Evolutionary conservation across 2,329 filamentous ascomycete genomes (phyloP).

Genomic region (Pseudocercospora ulei): DNA sequence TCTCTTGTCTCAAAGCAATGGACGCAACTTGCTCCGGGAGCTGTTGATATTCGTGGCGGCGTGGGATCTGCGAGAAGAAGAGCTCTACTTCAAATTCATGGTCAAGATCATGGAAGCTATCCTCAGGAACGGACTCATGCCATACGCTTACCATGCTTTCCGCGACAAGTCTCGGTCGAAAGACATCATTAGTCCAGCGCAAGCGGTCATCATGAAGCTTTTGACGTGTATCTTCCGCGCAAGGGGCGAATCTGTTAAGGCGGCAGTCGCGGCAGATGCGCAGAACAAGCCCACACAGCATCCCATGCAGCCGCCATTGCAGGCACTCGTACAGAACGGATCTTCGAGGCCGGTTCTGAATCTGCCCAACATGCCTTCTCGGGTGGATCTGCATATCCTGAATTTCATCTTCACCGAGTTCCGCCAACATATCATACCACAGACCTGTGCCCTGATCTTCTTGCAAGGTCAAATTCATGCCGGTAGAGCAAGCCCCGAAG

Average conservation of each 20-base stretch:
- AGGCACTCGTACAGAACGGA: slow-evolving; percentile 9
- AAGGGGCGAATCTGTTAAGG: slow-evolving; percentile 38
- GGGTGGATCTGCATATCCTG: slow-evolving; percentile 56
- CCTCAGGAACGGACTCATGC: slow-evolving; percentile 77
- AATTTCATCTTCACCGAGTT: slow-evolving; percentile 92
- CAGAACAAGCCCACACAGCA: slow-evolving; percentile 16
- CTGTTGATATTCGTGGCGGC: slow-evolving; percentile 92
- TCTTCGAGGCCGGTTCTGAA: slow-evolving; percentile 6
- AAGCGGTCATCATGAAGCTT: slow-evolving; percentile 83
- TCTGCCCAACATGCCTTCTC: slow-evolving; percentile 30
- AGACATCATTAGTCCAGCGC: slow-evolving; percentile 89
- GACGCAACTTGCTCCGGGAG: slow-evolving; percentile 78
- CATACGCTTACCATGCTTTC: slow-evolving; percentile 84
- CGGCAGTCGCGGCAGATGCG: slow-evolving; percentile 16
- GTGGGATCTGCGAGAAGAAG: slow-evolving; percentile 89
- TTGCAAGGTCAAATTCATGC: slow-evolving; percentile 82
- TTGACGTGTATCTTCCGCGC: slow-evolving; percentile 80
- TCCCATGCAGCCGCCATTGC: slow-evolving; percentile 12
- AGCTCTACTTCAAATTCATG: slow-evolving; percentile 93
- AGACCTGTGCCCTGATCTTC: slow-evolving; percentile 88
- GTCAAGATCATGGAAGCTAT: slow-evolving; percentile 92
- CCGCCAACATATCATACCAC: slow-evolving; percentile 81
- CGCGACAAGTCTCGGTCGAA: slow-evolving; percentile 63
- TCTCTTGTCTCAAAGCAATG: slow-evolving; percentile 78
- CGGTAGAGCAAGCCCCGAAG: slow-evolving; percentile 62